Conservation (phyloP, 1,284 basidiomycete genomes). For the Ganoderma boninense region DNA sequence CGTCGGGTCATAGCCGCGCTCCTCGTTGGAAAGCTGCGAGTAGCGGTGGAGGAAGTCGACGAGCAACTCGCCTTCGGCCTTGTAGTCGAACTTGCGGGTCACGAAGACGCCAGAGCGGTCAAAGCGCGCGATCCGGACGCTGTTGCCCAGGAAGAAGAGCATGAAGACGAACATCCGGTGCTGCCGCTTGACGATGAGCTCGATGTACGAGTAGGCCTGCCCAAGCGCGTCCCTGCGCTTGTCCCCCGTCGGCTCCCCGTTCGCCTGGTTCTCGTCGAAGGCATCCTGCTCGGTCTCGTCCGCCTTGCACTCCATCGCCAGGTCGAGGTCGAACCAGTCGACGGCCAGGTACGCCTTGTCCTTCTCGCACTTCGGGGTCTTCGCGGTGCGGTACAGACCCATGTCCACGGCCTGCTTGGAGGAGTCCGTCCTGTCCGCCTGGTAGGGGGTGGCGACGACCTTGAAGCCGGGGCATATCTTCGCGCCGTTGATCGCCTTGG, state of each 20-base stretch:
- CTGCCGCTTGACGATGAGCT: slow-evolving; percentile 17
- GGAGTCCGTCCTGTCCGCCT: not conserved
- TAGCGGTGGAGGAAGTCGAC: slow-evolving; percentile 28
- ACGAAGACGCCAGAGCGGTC: slow-evolving; percentile 31
- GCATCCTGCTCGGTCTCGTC: slow-evolving; percentile 3
- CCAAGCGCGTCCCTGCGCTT: not conserved
- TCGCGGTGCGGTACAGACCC: slow-evolving; percentile 9
- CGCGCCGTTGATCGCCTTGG: too few relatives aligned
- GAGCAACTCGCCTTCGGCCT: slow-evolving; percentile 15
- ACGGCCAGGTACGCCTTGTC: not conserved
- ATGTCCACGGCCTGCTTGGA: slow-evolving; percentile 7
- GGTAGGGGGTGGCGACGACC: too few relatives aligned
- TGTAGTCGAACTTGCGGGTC: slow-evolving; percentile 24
- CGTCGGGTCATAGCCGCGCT: slow-evolving; percentile 27
- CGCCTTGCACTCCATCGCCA: slow-evolving; percentile 16
- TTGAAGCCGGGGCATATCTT: too few relatives aligned
- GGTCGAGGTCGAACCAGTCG: slow-evolving; percentile 16
- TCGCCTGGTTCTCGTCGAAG: slow-evolving; percentile 5
- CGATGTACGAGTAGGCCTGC: slow-evolving; percentile 8
- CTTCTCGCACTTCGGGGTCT: not conserved
- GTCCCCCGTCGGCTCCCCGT: not conserved
- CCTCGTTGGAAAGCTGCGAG: slow-evolving; percentile 4
- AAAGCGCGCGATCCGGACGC: slow-evolving; percentile 30
- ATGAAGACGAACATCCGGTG: slow-evolving; percentile 24
- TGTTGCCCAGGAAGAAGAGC: slow-evolving; percentile 21